phyloP scores from a whole-genome alignment of 352 stramenopile genomes.

The Phytophthora fragariae region DNA sequence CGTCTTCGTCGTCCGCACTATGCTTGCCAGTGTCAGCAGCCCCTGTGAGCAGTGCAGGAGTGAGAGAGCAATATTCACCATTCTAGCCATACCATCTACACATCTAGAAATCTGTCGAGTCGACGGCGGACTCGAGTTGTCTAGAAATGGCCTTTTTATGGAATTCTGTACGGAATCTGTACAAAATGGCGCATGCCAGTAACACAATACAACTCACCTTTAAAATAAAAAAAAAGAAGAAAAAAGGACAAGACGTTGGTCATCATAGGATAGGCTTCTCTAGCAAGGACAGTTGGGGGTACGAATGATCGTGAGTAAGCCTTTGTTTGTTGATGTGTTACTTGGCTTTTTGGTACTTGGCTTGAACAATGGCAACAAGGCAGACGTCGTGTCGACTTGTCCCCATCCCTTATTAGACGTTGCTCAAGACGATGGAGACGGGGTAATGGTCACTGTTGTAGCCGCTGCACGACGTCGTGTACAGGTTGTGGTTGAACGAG shows the following conservation, averaged over 20 bases:
- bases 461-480: constrained; percentile 56
- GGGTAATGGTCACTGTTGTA: constrained; percentile 74
- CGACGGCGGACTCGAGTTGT: no score
- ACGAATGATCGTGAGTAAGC: not conserved
- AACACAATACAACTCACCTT: no score
- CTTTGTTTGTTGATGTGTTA: not conserved
- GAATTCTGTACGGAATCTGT: no score
- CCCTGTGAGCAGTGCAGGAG: no score
- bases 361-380: not conserved
- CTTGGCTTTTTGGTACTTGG: not conserved
- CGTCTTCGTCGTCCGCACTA: no score
- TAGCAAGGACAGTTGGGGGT: not conserved
- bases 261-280: constrained; percentile 16
- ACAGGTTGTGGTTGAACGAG: constrained; percentile 61
- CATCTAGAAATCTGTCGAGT: no score
- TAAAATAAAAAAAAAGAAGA: no score
- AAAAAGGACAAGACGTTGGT: constrained; percentile 35
- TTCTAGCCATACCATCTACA: no score
- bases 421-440: constrained; percentile 41
- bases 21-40: no score
- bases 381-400: not conserved
- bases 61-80: no score
- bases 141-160: no score
- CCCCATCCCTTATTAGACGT: constrained; percentile 8
- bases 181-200: no score